phyloP scores from a whole-genome alignment of 805 yeast species.

The Phaffomyces opuntiae region DNA sequence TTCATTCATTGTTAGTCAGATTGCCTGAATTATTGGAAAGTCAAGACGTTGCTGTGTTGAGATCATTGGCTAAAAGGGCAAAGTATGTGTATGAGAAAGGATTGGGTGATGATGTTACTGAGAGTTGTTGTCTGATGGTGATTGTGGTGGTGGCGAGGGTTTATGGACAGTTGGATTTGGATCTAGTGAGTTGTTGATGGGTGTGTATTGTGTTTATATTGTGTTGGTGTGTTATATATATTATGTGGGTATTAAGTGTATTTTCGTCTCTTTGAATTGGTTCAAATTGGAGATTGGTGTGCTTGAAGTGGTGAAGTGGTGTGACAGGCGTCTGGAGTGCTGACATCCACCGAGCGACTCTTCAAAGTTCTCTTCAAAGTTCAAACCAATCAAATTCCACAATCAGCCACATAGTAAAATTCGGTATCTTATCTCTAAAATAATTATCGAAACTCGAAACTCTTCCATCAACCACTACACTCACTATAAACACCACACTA shows the following conservation, averaged over 20 bases:
- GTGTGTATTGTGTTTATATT: slow-evolving; percentile 1
- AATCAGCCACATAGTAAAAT: no score
- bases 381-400: no score
- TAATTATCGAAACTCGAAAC: no score
- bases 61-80: slow-evolving; percentile 18
- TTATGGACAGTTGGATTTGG: slow-evolving; percentile 4
- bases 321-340: no score
- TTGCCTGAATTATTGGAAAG: slow-evolving; percentile 12
- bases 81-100: slow-evolving; percentile 7
- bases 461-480: no score
- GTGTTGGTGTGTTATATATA: no score
- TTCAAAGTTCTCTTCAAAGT: no score
- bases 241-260: neutral
- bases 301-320: no score
- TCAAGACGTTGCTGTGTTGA: slow-evolving; percentile 13
- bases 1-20: slow-evolving; percentile 12
- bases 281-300: no score
- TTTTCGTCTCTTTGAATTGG: neutral
- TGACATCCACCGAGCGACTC: no score
- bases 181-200: neutral
- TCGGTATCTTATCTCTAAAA: no score
- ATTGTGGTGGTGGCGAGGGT: slow-evolving; percentile 3
- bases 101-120: slow-evolving; percentile 1
- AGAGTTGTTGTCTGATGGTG: slow-evolving; percentile 4
- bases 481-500: no score